Percentiles rank a stretch among this genome's conserved stretches.
These are phyloP conservation scores for Diospyros kaki DNA, from an alignment of 148 eudicot genomes.

Conservation along the genomic window DNA sequence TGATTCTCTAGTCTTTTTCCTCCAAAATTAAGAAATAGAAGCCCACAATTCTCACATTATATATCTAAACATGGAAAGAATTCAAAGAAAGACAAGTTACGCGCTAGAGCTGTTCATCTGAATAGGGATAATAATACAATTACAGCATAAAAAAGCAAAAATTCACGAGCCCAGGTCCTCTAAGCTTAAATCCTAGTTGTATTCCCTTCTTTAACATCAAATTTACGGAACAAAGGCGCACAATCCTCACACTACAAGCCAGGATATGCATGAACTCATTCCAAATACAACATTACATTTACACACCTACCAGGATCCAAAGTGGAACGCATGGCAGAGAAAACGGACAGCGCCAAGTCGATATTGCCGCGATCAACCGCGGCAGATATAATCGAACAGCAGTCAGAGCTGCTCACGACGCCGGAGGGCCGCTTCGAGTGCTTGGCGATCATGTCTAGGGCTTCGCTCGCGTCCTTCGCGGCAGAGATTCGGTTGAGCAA, in stretches of 20 bases:
- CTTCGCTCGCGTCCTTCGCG: slow-evolving; percentile 61
- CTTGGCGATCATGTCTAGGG: slow-evolving; percentile 43
- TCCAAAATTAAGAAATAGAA: too few relatives aligned
- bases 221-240: neutral
- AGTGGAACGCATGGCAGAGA: slow-evolving; percentile 73
- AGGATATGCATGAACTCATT: too few relatives aligned
- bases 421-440: slow-evolving; percentile 32
- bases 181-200: neutral
- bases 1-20: too few relatives aligned
- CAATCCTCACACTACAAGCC: too few relatives aligned
- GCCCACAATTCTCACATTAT: too few relatives aligned
- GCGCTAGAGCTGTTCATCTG: too few relatives aligned
- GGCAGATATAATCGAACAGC: slow-evolving; percentile 60
- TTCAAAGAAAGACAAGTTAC: too few relatives aligned
- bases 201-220: neutral
- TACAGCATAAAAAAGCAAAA: neutral
- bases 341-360: slow-evolving; percentile 74
- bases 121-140: too few relatives aligned
- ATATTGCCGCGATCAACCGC: slow-evolving; percentile 67
- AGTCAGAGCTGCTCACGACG: slow-evolving; percentile 47
- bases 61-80: too few relatives aligned
- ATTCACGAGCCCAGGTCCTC: neutral
- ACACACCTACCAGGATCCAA: slow-evolving; percentile 48
- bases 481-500: slow-evolving; percentile 42
- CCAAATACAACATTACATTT: too few relatives aligned